Conservation (phyloP, 805 yeast genomes). For the Dipodascus geniculatus region DNA sequence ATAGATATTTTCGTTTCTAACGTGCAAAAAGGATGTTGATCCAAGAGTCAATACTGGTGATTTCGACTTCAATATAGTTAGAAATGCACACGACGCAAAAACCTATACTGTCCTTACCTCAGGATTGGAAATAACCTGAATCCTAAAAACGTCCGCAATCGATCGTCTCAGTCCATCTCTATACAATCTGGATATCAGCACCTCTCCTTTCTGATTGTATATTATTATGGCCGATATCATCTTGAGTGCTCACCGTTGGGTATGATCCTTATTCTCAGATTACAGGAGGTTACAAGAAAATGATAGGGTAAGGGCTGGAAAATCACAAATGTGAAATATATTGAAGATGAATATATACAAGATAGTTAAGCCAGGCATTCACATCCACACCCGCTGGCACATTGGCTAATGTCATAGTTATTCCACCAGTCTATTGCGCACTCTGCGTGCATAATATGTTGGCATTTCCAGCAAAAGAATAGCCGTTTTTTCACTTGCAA, state of each 20-base stretch:
- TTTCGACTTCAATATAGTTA: constrained; percentile 25
- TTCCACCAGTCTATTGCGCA: constrained; percentile 82
- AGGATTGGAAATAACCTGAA: constrained; percentile 70
- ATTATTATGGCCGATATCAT: constrained; percentile 78
- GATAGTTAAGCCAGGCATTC: constrained; percentile 34
- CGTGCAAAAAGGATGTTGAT: constrained; percentile 80
- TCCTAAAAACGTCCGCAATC: constrained; percentile 79
- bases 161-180: constrained; percentile 67
- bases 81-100: background rate
- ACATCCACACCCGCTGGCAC: constrained; percentile 86
- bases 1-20: constrained; percentile 53
- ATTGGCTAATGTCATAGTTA: constrained; percentile 38
- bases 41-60: constrained; percentile 79
- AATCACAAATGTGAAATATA: no score
- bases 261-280: background rate
- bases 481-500: constrained; percentile 46
- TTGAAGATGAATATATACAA: no score
- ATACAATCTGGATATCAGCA: constrained; percentile 61
- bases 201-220: constrained; percentile 72
- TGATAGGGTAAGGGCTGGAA: background rate
- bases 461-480: constrained; percentile 61
- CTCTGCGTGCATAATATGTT: constrained; percentile 63
- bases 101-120: constrained; percentile 25
- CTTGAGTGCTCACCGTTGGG: background rate
- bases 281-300: background rate